A percentile compares a stretch with the other conserved stretches of the same genome.
phyloP scores from a whole-genome alignment of 495 filamentous ascomycete species.

The Daldinia decipiens region DNA sequence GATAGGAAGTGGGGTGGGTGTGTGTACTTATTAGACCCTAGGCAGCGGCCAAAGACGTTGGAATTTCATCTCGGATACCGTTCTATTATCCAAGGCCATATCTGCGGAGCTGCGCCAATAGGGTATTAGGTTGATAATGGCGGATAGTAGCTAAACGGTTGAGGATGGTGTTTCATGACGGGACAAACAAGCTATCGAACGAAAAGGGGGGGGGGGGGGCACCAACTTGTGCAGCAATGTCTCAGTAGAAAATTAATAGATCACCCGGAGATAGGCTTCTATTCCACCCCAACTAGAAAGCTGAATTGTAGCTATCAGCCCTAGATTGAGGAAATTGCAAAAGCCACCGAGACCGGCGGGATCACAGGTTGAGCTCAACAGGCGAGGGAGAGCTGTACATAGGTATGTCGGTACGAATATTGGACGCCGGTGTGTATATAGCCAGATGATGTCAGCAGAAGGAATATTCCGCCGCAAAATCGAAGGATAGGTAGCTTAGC shows the following conservation, averaged over 20 bases:
- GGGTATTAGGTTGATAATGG: constrained; percentile 11
- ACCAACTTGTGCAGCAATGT: constrained; percentile 44
- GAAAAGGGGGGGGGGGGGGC: constrained; percentile 26
- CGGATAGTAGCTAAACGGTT: constrained; percentile 21
- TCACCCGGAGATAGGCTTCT: constrained; percentile 35
- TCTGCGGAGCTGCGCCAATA: not conserved
- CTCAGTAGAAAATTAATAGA: constrained; percentile 34
- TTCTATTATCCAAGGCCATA: constrained; percentile 1
- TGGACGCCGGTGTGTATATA: constrained; percentile 8
- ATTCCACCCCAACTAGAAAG: constrained; percentile 36
- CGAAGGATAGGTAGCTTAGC: constrained; percentile 23
- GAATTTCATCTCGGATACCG: constrained; percentile 27
- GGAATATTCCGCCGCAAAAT: constrained; percentile 31
- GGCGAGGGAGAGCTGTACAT: constrained; percentile 26
- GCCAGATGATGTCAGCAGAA: constrained; percentile 42
- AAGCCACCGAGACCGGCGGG: constrained; percentile 40
- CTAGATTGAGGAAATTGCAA: constrained; percentile 13
- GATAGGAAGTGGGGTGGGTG: constrained; percentile 35
- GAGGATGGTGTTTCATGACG: constrained; percentile 14
- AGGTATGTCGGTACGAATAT: constrained; percentile 15
- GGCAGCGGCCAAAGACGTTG: constrained; percentile 6
- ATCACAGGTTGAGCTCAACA: constrained; percentile 45
- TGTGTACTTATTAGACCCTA: constrained; percentile 13
- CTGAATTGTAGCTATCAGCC: constrained; percentile 26
- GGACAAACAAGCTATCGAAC: constrained; percentile 19